These are phyloP conservation scores for Schwanniomyces etchellsii DNA, from an alignment of 1,139 yeast genomes.

Conservation along the genomic window DNA sequence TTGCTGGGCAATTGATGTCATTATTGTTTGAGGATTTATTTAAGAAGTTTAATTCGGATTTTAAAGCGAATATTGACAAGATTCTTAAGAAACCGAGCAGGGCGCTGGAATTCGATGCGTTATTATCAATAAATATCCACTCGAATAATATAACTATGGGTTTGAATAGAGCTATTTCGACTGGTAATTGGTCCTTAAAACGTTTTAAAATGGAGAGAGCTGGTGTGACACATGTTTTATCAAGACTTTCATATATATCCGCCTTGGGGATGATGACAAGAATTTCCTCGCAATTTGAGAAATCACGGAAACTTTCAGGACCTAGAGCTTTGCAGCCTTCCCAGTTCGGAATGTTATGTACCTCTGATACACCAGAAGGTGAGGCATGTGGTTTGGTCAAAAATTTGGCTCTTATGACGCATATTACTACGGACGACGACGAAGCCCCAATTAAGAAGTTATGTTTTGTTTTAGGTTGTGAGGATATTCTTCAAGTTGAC, in stretches of 20 bases:
- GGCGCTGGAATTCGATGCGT: slow-evolving; percentile 92
- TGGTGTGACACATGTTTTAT: slow-evolving; percentile 95
- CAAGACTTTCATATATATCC: slow-evolving; percentile 84
- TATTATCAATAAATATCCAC: slow-evolving; percentile 81
- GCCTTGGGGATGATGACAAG: slow-evolving; percentile 99
- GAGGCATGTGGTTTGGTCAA: slow-evolving; percentile 99
- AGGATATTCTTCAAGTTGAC: slow-evolving; percentile 74
- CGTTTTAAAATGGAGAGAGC: slow-evolving; percentile 99
- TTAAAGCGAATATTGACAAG: slow-evolving; percentile 91
- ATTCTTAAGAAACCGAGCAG: slow-evolving; percentile 90
- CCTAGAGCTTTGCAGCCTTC: slow-evolving; percentile 99
- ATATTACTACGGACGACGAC: slow-evolving; percentile 96
- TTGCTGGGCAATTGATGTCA: slow-evolving; percentile 97
- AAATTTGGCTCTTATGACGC: slow-evolving; percentile 96
- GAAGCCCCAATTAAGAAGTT: slow-evolving; percentile 79
- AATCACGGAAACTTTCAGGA: slow-evolving; percentile 95
- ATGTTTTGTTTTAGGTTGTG: slow-evolving; percentile 84
- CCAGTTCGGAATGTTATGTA: slow-evolving; percentile 97
- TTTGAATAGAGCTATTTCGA: slow-evolving; percentile 90
- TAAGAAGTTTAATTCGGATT: slow-evolving; percentile 90
- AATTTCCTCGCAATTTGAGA: slow-evolving; percentile 95
- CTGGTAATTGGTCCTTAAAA: slow-evolving; percentile 98
- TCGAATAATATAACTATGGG: slow-evolving; percentile 93
- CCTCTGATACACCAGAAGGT: slow-evolving; percentile 99
- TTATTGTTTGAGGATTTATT: slow-evolving; percentile 91